A percentile compares a stretch with the other conserved stretches of the same genome.
phyloP scores from a whole-genome alignment of 257 asterid species.

The Apocynum venetum region DNA sequence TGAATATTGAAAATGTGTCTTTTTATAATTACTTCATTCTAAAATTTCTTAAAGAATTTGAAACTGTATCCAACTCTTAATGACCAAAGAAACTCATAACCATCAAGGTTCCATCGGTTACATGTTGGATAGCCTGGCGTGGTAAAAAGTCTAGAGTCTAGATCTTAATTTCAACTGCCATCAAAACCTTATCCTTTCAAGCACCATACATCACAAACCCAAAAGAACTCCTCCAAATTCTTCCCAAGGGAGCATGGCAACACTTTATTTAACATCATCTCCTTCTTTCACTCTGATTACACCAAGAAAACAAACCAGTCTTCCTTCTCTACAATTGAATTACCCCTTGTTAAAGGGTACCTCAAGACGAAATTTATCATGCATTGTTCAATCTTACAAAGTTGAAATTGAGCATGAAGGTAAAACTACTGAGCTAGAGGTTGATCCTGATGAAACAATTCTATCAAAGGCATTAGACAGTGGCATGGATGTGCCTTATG shows the following conservation, averaged over 20 bases:
- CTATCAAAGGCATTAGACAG: slow-evolving; percentile 61
- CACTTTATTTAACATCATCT: slow-evolving; percentile 28
- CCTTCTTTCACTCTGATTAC: slow-evolving; percentile 28
- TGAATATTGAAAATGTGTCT: too few species aligned
- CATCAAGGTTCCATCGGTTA: too few species aligned
- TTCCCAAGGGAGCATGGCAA: slow-evolving; percentile 29
- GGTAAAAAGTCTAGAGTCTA: neutral
- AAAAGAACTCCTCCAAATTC: neutral
- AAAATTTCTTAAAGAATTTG: too few species aligned
- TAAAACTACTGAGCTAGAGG: slow-evolving; percentile 54
- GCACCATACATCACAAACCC: slow-evolving; percentile 11
- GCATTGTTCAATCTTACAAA: slow-evolving; percentile 46
- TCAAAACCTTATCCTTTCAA: slow-evolving; percentile 20
- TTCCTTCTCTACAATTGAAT: slow-evolving; percentile 18
- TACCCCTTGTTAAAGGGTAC: slow-evolving; percentile 9
- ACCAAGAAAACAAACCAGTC: slow-evolving; percentile 21
- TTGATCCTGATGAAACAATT: slow-evolving; percentile 80
- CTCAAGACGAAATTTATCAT: slow-evolving; percentile 9
- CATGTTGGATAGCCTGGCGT: too few species aligned
- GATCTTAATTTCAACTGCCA: neutral
- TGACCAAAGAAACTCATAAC: too few species aligned
- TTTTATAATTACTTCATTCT: too few species aligned
- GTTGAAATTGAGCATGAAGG: slow-evolving; percentile 63
- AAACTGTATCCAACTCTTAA: too few species aligned
- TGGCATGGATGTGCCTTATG: slow-evolving; percentile 69